phyloP scores from a whole-genome alignment of 768 basidiomycete genomes.

The Suillus subaureus region DNA sequence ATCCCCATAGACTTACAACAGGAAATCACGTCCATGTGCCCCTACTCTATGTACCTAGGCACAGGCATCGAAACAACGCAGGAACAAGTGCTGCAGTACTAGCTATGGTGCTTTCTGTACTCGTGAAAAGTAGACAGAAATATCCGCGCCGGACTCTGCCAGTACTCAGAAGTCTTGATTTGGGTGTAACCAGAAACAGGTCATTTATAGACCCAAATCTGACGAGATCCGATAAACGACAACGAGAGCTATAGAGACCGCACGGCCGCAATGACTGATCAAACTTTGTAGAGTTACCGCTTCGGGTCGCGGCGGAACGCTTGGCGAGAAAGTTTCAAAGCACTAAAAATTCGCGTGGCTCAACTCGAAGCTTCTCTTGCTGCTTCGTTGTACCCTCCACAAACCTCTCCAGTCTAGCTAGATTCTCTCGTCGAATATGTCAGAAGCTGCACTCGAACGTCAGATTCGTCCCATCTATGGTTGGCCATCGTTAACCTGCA shows the following conservation, averaged over 20 bases:
- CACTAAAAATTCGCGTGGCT: conserved; percentile 28
- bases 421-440: conserved; percentile 38
- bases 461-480: conserved; percentile 88
- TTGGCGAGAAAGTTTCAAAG: conserved; percentile 23
- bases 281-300: conserved; percentile 15
- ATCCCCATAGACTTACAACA: background rate
- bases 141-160: no score
- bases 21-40: background rate
- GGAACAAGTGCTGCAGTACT: background rate
- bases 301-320: conserved; percentile 26
- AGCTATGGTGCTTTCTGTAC: background rate
- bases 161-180: no score
- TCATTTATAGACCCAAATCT: no score
- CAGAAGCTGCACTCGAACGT: conserved; percentile 66
- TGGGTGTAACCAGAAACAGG: no score
- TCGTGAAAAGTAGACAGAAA: background rate
- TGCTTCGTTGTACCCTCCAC: conserved; percentile 10
- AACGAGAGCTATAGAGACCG: no score
- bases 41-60: background rate
- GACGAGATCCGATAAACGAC: no score
- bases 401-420: conserved; percentile 8
- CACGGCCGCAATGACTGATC: no score
- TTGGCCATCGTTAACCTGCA: conserved; percentile 33
- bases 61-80: no score
- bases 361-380: conserved; percentile 7